These are phyloP conservation scores for Leccinum disarticulatum DNA, from an alignment of 768 basidiomycete genomes.

Conservation along the genomic window DNA sequence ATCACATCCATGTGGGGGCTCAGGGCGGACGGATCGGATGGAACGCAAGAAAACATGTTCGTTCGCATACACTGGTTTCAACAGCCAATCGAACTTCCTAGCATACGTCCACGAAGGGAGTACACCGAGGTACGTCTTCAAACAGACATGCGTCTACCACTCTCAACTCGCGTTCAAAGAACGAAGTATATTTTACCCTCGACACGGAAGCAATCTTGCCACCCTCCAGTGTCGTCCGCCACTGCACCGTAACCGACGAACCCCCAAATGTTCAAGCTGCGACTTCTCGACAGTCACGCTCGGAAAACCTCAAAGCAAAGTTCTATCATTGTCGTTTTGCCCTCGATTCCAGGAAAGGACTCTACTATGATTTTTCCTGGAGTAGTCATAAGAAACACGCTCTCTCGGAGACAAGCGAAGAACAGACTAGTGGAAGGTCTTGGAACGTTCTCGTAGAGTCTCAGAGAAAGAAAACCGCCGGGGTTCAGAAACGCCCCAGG, in stretches of 20 bases:
- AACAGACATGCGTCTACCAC: background rate
- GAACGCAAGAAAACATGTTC: slow-evolving; percentile 44
- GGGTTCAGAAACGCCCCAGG: slow-evolving; percentile 22
- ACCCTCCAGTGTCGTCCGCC: slow-evolving; percentile 51
- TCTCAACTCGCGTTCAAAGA: slow-evolving; percentile 40
- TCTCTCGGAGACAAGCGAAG: slow-evolving; percentile 29
- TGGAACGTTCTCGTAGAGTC: slow-evolving; percentile 46
- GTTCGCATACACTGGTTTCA: slow-evolving; percentile 77
- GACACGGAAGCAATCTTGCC: slow-evolving; percentile 46
- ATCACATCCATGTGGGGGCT: slow-evolving; percentile 70
- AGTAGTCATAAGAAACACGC: slow-evolving; percentile 44
- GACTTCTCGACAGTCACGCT: slow-evolving; percentile 14
- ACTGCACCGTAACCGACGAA: slow-evolving; percentile 46
- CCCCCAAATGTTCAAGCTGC: slow-evolving; percentile 15
- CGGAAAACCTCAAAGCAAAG: slow-evolving; percentile 11
- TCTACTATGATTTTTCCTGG: slow-evolving; percentile 68
- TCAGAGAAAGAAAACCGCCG: slow-evolving; percentile 7
- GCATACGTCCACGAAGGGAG: slow-evolving; percentile 57
- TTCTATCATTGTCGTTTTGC: slow-evolving; percentile 59
- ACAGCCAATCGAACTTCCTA: slow-evolving; percentile 60
- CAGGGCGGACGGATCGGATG: slow-evolving; percentile 29
- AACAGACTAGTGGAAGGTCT: slow-evolving; percentile 36
- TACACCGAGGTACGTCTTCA: slow-evolving; percentile 52
- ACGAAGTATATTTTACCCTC: slow-evolving; percentile 73
- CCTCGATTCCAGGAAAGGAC: slow-evolving; percentile 54